phyloP scores from a whole-genome alignment of 2,329 filamentous ascomycete species.

The Colletotrichum shisoi region DNA sequence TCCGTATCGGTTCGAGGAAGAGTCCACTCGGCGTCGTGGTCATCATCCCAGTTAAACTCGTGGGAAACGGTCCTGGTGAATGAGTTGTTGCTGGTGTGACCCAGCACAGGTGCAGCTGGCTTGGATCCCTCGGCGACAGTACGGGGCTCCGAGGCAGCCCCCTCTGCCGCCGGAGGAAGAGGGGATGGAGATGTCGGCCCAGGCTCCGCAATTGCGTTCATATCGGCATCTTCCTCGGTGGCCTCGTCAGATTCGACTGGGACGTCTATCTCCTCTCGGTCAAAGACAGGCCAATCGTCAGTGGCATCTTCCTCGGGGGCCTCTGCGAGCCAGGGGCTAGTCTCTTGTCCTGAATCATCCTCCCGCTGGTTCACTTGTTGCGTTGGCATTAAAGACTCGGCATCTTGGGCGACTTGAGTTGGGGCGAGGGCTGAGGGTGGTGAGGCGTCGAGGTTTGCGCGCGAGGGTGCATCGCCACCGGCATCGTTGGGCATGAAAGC shows the following conservation, averaged over 20 bases:
- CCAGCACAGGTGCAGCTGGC: slow-evolving; percentile 27
- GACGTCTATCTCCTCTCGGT: slow-evolving; percentile 16
- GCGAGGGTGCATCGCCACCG: slow-evolving; percentile 38
- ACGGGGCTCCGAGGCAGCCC: slow-evolving; percentile 2
- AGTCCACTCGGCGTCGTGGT: slow-evolving; percentile 67
- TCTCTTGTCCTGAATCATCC: neutral
- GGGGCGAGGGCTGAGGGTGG: slow-evolving; percentile 2
- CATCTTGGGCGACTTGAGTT: slow-evolving; percentile 6
- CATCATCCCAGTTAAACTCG: slow-evolving; percentile 66
- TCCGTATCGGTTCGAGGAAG: slow-evolving; percentile 62
- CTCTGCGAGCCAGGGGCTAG: slow-evolving; percentile 13
- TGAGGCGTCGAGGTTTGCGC: slow-evolving; percentile 13
- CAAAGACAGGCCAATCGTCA: slow-evolving; percentile 43
- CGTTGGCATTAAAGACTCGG: slow-evolving; percentile 5
- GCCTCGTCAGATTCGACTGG: neutral
- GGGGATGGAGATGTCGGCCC: neutral
- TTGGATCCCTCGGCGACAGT: slow-evolving; percentile 16
- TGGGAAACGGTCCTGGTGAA: slow-evolving; percentile 71
- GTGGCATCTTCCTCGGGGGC: slow-evolving; percentile 36
- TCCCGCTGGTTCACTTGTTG: slow-evolving; percentile 8
- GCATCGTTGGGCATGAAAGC: slow-evolving; percentile 51
- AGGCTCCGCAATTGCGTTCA: neutral
- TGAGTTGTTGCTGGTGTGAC: slow-evolving; percentile 67
- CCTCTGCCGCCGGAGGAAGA: neutral
- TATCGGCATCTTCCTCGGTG: slow-evolving; percentile 1